Conservation (phyloP, 1,284 basidiomycete genomes). For the Apiotrichum brassicae region DNA sequence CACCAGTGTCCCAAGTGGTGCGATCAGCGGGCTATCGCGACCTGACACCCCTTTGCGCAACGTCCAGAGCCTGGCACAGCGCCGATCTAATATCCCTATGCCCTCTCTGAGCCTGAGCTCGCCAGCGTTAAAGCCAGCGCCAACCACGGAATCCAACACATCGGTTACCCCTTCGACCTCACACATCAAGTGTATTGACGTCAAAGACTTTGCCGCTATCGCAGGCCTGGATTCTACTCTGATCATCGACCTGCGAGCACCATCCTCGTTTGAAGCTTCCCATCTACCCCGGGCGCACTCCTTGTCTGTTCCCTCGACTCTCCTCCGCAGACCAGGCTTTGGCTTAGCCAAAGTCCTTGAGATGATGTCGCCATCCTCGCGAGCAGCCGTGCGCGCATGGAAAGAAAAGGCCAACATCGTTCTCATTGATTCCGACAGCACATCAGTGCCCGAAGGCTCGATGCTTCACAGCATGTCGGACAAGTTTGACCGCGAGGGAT, state of each 20-base stretch:
- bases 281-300: conserved; percentile 71
- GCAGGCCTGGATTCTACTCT: conserved; percentile 42
- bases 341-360: conserved; percentile 64
- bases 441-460: conserved; percentile 56
- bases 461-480: conserved; percentile 71
- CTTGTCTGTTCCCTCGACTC: conserved; percentile 85
- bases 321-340: conserved; percentile 81
- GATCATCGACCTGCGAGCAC: conserved; percentile 81
- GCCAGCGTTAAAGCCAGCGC: no score
- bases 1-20: background rate
- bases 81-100: conserved; percentile 4
- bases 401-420: conserved; percentile 60
- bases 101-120: background rate
- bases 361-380: conserved; percentile 62
- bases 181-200: conserved; percentile 22
- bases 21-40: background rate
- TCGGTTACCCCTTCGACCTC: background rate
- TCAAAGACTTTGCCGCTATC: conserved; percentile 14
- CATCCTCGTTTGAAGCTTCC: conserved; percentile 61
- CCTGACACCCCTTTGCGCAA: background rate
- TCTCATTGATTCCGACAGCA: conserved; percentile 74
- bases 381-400: conserved; percentile 52
- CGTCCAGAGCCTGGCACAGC: background rate
- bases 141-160: no score
- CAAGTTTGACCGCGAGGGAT: conserved; percentile 73